Percentiles rank a stretch among this genome's conserved stretches.
These are phyloP conservation scores for Megacollybia marginata DNA, from an alignment of 768 basidiomycete species.

Conservation along the genomic window DNA sequence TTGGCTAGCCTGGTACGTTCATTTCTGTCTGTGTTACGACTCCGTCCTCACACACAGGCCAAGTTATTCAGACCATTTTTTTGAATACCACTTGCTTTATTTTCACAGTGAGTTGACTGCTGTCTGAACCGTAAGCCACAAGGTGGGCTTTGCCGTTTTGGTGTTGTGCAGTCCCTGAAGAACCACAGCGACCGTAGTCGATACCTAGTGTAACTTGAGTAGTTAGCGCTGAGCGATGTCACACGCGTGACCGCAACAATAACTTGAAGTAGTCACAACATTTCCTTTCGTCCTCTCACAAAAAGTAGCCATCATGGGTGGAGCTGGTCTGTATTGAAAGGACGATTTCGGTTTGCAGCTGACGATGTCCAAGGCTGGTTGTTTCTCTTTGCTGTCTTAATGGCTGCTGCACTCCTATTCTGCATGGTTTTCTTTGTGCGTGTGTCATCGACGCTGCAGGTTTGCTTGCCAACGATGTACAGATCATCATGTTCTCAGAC, in stretches of 20 bases:
- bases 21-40: neutral
- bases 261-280: neutral
- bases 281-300: neutral
- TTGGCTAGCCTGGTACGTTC: neutral
- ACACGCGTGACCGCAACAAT: neutral
- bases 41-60: neutral
- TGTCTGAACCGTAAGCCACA: too few species aligned
- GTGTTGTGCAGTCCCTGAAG: too few species aligned
- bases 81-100: neutral
- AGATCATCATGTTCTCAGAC: constrained; percentile 99
- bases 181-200: too few species aligned
- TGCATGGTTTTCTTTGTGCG: constrained; percentile 99
- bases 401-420: constrained; percentile 92
- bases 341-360: neutral
- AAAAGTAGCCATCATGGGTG: constrained; percentile 24
- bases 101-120: too few species aligned
- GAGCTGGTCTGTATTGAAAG: constrained; percentile 28
- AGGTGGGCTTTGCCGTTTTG: too few species aligned
- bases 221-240: too few species aligned
- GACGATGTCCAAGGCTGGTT: constrained; percentile 66
- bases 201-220: too few species aligned
- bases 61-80: neutral
- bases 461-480: constrained; percentile 2
- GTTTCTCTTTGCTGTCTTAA: constrained; percentile 92
- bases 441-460: constrained; percentile 12